These are phyloP conservation scores for Brassica rapa DNA, from an alignment of 345 rosid species.

Conservation along the genomic window DNA sequence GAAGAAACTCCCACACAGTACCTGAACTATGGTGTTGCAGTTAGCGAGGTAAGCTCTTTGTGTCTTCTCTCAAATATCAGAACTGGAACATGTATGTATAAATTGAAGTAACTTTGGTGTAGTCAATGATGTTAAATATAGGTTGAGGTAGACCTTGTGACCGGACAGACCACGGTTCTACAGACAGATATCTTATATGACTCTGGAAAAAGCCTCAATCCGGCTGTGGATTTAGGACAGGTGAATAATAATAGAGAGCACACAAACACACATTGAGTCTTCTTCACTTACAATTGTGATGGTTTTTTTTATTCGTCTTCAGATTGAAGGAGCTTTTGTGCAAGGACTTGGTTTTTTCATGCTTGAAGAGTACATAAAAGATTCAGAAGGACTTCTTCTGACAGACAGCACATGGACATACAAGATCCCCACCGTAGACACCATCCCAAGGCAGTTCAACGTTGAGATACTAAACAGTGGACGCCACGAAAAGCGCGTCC, in stretches of 20 bases:
- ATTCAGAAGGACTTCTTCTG: slow-evolving; percentile 64
- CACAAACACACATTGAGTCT: not conserved
- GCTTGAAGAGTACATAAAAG: slow-evolving; percentile 78
- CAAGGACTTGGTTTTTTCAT: slow-evolving; percentile 95
- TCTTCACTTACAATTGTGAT: not conserved
- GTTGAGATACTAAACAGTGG: slow-evolving; percentile 78
- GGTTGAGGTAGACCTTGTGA: slow-evolving; percentile 89
- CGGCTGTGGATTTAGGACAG: slow-evolving; percentile 98
- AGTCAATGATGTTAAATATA: slow-evolving; percentile 29
- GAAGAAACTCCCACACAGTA: slow-evolving; percentile 47
- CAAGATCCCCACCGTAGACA: slow-evolving; percentile 91
- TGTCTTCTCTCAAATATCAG: not conserved
- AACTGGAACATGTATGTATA: not conserved
- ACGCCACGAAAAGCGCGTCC: slow-evolving; percentile 65
- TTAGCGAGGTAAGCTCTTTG: slow-evolving; percentile 73
- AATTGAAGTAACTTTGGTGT: slow-evolving; percentile 16
- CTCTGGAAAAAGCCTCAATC: slow-evolving; percentile 92
- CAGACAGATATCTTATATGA: slow-evolving; percentile 83
- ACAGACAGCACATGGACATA: slow-evolving; percentile 91
- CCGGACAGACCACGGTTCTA: slow-evolving; percentile 75
- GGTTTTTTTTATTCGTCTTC: slow-evolving; percentile 6
- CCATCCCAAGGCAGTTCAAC: slow-evolving; percentile 78
- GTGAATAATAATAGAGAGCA: slow-evolving; percentile 36
- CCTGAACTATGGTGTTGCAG: slow-evolving; percentile 94
- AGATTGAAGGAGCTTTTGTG: slow-evolving; percentile 96